These are phyloP conservation scores for Myochromella boudieri DNA, from an alignment of 768 basidiomycete species.

Conservation along the genomic window DNA sequence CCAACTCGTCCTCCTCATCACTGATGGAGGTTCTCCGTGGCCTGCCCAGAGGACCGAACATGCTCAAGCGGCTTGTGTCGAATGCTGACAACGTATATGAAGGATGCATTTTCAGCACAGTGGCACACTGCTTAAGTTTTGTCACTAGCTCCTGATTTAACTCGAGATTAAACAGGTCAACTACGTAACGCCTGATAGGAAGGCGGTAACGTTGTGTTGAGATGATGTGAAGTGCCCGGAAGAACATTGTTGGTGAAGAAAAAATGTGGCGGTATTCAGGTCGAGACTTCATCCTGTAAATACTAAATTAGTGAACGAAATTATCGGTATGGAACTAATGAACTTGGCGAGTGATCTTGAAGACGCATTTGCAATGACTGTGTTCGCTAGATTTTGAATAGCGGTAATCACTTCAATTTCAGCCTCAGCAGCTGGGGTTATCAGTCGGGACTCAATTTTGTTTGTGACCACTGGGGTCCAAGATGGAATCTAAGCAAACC, in stretches of 20 bases:
- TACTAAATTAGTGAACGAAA: conserved; percentile 1
- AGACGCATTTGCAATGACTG: conserved; percentile 92
- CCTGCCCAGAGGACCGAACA: conserved; percentile 56
- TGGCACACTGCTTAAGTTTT: conserved; percentile 51
- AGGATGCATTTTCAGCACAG: conserved; percentile 47
- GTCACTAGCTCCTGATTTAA: conserved; percentile 62
- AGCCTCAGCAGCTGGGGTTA: conserved; percentile 62
- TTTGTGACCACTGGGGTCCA: conserved; percentile 52
- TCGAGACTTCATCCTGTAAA: conserved; percentile 69
- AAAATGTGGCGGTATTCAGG: conserved; percentile 77
- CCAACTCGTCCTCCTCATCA: conserved; percentile 56
- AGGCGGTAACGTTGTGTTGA: conserved; percentile 89
- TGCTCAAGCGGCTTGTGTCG: conserved; percentile 55
- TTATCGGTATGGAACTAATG: conserved; percentile 7
- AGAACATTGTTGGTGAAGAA: conserved; percentile 74
- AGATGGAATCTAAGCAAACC: conserved; percentile 58
- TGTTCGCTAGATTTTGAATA: conserved; percentile 92
- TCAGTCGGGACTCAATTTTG: conserved; percentile 46
- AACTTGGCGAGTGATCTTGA: conserved; percentile 88
- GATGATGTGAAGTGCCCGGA: conserved; percentile 83
- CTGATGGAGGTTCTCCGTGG: conserved; percentile 56
- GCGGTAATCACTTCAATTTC: conserved; percentile 87
- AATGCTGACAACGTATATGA: conserved; percentile 38
- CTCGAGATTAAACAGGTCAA: conserved; percentile 89
- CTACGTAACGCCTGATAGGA: conserved; percentile 87